phyloP scores from a whole-genome alignment of 2,329 filamentous ascomycete genomes.

The Rachicladosporium sp. region DNA sequence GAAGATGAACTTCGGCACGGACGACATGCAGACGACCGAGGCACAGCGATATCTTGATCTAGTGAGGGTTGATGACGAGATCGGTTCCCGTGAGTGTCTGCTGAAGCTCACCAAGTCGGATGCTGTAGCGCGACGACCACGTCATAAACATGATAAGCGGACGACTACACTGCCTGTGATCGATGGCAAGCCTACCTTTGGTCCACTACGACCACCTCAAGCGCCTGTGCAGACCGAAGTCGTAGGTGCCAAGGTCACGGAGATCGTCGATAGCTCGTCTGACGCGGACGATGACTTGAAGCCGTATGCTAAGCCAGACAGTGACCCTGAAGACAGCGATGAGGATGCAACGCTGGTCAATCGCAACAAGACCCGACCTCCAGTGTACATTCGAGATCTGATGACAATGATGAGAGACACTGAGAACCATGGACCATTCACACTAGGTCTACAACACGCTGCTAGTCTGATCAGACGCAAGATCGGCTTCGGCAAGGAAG shows the following conservation, averaged over 20 bases:
- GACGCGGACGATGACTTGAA: conserved; percentile 52
- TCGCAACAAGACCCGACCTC: conserved; percentile 68
- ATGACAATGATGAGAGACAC: conserved; percentile 66
- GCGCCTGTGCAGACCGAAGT: conserved; percentile 15
- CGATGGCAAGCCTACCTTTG: conserved; percentile 20
- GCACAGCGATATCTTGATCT: conserved; percentile 63
- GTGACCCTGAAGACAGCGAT: conserved; percentile 81
- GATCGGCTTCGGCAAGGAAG: conserved; percentile 74
- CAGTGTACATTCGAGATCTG: conserved; percentile 83
- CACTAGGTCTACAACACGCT: conserved; percentile 64
- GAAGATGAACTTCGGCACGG: conserved; percentile 70
- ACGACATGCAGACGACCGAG: conserved; percentile 63
- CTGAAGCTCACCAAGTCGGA: conserved; percentile 10
- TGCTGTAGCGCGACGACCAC: conserved; percentile 1
- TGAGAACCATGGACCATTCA: conserved; percentile 75
- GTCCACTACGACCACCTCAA: conserved; percentile 17
- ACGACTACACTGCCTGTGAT: conserved; percentile 11
- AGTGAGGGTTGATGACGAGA: conserved; percentile 46
- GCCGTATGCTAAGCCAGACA: conserved; percentile 74
- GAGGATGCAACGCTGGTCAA: conserved; percentile 82
- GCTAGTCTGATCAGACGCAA: conserved; percentile 77
- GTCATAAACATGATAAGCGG: background rate
- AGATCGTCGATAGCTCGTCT: conserved; percentile 17
- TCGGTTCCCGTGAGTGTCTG: conserved; percentile 47
- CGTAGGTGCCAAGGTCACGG: conserved; percentile 21